Evolutionary conservation across 257 asterid genomes (phyloP).

Genomic region (Dorcoceras hygrometricum): DNA sequence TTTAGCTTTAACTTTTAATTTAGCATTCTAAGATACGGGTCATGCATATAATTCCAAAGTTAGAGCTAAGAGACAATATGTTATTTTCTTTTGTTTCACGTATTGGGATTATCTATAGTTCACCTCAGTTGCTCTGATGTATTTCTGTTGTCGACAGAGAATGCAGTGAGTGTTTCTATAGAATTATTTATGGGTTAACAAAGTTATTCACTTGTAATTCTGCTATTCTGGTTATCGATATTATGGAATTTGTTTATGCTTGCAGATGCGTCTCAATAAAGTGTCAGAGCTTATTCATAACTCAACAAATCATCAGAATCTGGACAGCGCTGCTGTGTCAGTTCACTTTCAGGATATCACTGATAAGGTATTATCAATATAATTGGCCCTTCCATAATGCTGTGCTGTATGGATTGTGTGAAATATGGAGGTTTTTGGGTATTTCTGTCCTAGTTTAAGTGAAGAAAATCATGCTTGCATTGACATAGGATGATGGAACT

Average conservation of each 20-base stretch:
- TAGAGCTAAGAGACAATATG: conserved; percentile 4
- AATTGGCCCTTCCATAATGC: not conserved
- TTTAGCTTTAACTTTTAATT: not conserved
- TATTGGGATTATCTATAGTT: not conserved
- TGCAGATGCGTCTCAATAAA: conserved; percentile 96
- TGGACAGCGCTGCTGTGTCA: conserved; percentile 95
- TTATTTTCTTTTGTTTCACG: not conserved
- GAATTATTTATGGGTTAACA: not conserved
- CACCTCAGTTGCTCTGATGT: not conserved
- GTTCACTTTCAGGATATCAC: conserved; percentile 94
- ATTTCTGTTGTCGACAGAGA: not conserved
- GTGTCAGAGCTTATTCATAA: conserved; percentile 98
- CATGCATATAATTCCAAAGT: not conserved
- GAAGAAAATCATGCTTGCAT: conserved; percentile 8
- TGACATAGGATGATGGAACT: conserved; percentile 68
- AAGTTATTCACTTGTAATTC: not conserved
- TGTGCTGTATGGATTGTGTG: not conserved
- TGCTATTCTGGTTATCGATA: not conserved
- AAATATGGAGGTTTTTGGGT: not conserved
- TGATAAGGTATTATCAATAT: conserved; percentile 55
- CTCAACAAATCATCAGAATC: conserved; percentile 91
- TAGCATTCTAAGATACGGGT: no score
- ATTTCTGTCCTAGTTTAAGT: not conserved
- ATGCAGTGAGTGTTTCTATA: not conserved
- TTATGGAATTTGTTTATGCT: conserved; percentile 19